Conservation (phyloP, 176 grass and related monocot species). For the Chloris gayana region DNA sequence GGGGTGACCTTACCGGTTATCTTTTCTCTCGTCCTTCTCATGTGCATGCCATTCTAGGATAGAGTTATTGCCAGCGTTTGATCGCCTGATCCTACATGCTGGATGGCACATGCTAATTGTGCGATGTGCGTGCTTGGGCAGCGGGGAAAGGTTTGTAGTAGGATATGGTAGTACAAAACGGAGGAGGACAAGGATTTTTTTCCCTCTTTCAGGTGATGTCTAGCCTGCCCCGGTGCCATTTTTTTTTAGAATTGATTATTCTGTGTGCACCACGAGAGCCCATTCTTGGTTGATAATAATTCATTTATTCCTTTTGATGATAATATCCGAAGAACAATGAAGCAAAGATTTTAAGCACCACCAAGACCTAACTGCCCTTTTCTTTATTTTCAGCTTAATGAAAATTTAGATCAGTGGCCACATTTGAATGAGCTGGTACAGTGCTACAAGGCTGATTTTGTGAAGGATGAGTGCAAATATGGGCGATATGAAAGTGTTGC, state of each 20-base stretch:
- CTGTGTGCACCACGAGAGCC: neutral
- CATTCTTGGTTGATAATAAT: slow-evolving; percentile 7
- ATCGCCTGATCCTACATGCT: neutral
- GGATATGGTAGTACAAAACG: neutral
- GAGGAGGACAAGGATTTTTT: neutral
- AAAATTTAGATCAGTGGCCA: slow-evolving; percentile 97
- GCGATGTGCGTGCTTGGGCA: neutral
- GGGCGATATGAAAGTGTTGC: slow-evolving; percentile 75
- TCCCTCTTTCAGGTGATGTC: neutral
- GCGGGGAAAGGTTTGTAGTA: neutral
- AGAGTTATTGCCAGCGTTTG: neutral
- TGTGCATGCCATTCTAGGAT: neutral
- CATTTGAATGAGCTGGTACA: slow-evolving; percentile 96
- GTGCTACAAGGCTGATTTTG: slow-evolving; percentile 90
- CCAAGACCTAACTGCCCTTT: slow-evolving; percentile 22
- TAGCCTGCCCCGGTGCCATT: neutral
- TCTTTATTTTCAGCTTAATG: slow-evolving; percentile 72
- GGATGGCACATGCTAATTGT: neutral
- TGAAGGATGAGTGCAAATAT: slow-evolving; percentile 92
- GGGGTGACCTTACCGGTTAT: neutral
- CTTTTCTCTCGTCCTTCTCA: neutral
- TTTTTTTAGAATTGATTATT: slow-evolving; percentile 10
- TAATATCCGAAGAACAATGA: slow-evolving; percentile 11
- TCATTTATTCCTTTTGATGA: slow-evolving; percentile 13
- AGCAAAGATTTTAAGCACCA: too few relatives aligned